These are phyloP conservation scores for Backusella sp. DNA, from an alignment of 192 early-diverging fungal species.

Conservation along the genomic window DNA sequence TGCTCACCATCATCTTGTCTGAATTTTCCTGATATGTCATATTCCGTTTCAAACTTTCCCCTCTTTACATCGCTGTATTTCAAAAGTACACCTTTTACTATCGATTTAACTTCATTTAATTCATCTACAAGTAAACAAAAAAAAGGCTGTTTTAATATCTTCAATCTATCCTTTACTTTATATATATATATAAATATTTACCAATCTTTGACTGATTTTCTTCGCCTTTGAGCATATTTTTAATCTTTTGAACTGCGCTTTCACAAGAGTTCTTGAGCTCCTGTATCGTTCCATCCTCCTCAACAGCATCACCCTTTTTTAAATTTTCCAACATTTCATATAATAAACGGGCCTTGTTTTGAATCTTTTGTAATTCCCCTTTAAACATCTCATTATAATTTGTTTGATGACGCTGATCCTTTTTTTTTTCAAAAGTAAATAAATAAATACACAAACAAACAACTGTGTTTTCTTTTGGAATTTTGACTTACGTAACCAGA, in stretches of 20 bases:
- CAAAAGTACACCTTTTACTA: slow-evolving; percentile 73
- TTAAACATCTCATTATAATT: slow-evolving; percentile 87
- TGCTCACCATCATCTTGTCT: not conserved
- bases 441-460: not conserved
- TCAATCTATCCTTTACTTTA: slow-evolving; percentile 51
- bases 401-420: slow-evolving; percentile 63
- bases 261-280: slow-evolving; percentile 67
- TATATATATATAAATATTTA: slow-evolving; percentile 29
- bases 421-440: not conserved
- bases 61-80: slow-evolving; percentile 59
- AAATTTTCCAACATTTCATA: slow-evolving; percentile 79
- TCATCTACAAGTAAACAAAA: not conserved
- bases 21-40: slow-evolving; percentile 18
- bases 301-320: slow-evolving; percentile 49
- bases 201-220: slow-evolving; percentile 51
- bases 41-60: slow-evolving; percentile 41
- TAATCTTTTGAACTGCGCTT: slow-evolving; percentile 65
- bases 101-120: slow-evolving; percentile 54
- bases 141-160: not conserved
- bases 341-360: slow-evolving; percentile 73
- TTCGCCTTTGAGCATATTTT: slow-evolving; percentile 64
- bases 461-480: not conserved
- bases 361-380: slow-evolving; percentile 78
- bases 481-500: slow-evolving; percentile 80
- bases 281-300: slow-evolving; percentile 29